Conservation (phyloP, 345 rosid genomes). For the Diplotaxis tenuifolia region DNA sequence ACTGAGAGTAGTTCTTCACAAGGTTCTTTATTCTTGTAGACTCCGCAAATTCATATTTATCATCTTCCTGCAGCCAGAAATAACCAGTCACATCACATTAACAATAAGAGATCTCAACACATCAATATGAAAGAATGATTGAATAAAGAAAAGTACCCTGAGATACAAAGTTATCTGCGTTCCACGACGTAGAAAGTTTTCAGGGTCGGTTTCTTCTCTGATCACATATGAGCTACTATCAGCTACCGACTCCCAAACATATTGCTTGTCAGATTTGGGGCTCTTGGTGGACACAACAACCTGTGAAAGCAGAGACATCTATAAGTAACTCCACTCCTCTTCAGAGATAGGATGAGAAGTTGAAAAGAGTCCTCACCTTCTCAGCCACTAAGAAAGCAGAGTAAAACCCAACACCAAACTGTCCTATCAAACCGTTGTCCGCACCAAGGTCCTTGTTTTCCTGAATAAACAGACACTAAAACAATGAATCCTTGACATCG, state of each 20-base stretch:
- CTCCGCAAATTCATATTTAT: slow-evolving; percentile 84
- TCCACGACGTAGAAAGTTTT: slow-evolving; percentile 72
- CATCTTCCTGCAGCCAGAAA: slow-evolving; percentile 64
- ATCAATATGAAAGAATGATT: background rate
- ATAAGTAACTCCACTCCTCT: background rate
- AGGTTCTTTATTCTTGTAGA: slow-evolving; percentile 71
- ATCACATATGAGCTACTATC: slow-evolving; percentile 87
- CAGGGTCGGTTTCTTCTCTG: slow-evolving; percentile 86
- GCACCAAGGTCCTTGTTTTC: slow-evolving; percentile 89
- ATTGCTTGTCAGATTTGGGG: slow-evolving; percentile 93
- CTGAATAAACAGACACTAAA: slow-evolving; percentile 33
- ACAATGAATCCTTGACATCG: background rate
- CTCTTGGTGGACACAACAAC: slow-evolving; percentile 93
- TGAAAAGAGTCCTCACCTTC: too few relatives aligned
- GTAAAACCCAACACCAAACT: slow-evolving; percentile 99
- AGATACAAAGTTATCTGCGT: slow-evolving; percentile 87
- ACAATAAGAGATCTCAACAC: background rate
- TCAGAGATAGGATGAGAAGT: too few relatives aligned
- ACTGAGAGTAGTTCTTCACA: slow-evolving; percentile 96
- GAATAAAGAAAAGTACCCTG: slow-evolving; percentile 48
- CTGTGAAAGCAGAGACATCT: slow-evolving; percentile 41
- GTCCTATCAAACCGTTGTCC: slow-evolving; percentile 89
- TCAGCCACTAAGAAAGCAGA: slow-evolving; percentile 96
- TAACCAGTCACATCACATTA: slow-evolving; percentile 11
- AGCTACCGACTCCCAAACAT: slow-evolving; percentile 89